Evolutionary conservation across 192 early-diverging fungal genomes (phyloP).

Genomic region (Physocladia obscura): DNA sequence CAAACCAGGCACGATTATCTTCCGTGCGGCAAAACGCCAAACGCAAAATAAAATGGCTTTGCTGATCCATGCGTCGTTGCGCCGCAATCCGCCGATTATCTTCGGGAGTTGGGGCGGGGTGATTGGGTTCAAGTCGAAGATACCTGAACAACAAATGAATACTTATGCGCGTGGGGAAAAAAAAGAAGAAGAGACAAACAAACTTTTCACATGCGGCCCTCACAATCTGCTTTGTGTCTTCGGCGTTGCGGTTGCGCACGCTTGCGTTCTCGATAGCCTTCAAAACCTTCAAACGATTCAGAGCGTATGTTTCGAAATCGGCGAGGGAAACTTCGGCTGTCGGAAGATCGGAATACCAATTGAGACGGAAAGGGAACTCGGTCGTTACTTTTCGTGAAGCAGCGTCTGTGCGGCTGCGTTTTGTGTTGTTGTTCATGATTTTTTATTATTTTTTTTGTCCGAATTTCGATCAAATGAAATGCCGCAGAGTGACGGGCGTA

Average conservation of each 20-base stretch:
- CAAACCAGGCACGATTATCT: constrained; percentile 45
- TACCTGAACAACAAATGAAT: constrained; percentile 5
- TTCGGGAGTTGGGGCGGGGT: neutral
- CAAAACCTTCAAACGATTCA: constrained; percentile 77
- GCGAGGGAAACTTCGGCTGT: constrained; percentile 62
- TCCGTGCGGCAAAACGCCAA: constrained; percentile 50
- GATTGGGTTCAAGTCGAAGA: constrained; percentile 33
- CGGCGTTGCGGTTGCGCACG: constrained; percentile 55
- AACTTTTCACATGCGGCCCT: constrained; percentile 17
- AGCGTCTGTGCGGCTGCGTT: too few species aligned
- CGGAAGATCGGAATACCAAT: constrained; percentile 71
- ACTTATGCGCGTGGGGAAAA: constrained; percentile 3
- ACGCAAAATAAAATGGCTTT: constrained; percentile 49
- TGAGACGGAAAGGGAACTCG: constrained; percentile 57
- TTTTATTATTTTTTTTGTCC: too few species aligned
- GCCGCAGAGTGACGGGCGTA: too few species aligned
- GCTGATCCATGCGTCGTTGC: constrained; percentile 47
- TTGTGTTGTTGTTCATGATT: too few species aligned
- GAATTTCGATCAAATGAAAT: too few species aligned
- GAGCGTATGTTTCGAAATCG: constrained; percentile 72
- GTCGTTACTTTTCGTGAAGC: too few species aligned
- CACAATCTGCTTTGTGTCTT: constrained; percentile 11
- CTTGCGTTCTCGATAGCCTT: constrained; percentile 78
- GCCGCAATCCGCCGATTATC: neutral
- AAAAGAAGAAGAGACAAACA: neutral